Evolutionary conservation across 2,329 filamentous ascomycete species (phyloP).

Genomic region (Colletotrichum limetticola): DNA sequence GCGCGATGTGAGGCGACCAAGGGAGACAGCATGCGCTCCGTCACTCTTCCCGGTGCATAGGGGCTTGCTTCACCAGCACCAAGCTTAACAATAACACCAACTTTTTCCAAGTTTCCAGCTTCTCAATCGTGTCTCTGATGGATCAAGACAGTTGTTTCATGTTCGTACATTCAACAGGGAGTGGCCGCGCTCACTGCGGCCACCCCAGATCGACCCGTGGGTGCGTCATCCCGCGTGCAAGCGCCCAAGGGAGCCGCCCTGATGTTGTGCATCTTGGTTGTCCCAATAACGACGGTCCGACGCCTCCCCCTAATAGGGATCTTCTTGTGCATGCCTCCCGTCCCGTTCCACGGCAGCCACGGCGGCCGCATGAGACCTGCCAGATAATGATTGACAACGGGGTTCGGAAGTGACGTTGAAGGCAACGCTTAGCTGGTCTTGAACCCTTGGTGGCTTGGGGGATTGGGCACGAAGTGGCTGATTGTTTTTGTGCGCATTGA

Average conservation of each 20-base stretch:
- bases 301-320: neutral
- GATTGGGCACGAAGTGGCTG: neutral
- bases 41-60: neutral
- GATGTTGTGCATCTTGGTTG: neutral
- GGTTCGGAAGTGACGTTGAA: conserved; percentile 29
- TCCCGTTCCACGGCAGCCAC: conserved; percentile 8
- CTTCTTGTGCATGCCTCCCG: conserved; percentile 5
- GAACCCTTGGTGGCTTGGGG: conserved; percentile 29
- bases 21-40: neutral
- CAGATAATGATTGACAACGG: conserved; percentile 24
- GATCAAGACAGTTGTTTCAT: conserved; percentile 19
- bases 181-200: conserved; percentile 1
- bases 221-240: conserved; percentile 30
- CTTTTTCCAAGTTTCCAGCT: neutral
- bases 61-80: neutral
- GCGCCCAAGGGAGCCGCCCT: conserved; percentile 15
- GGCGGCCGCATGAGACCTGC: conserved; percentile 20
- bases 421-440: conserved; percentile 3
- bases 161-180: neutral
- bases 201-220: conserved; percentile 19
- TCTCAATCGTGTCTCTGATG: neutral
- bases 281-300: neutral
- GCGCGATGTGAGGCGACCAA: conserved; percentile 3
- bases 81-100: neutral
- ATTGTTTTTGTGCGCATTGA: conserved; percentile 23